Evolutionary conservation across 2,329 filamentous ascomycete genomes (phyloP).

Genomic region (Xylaria sp.): DNA sequence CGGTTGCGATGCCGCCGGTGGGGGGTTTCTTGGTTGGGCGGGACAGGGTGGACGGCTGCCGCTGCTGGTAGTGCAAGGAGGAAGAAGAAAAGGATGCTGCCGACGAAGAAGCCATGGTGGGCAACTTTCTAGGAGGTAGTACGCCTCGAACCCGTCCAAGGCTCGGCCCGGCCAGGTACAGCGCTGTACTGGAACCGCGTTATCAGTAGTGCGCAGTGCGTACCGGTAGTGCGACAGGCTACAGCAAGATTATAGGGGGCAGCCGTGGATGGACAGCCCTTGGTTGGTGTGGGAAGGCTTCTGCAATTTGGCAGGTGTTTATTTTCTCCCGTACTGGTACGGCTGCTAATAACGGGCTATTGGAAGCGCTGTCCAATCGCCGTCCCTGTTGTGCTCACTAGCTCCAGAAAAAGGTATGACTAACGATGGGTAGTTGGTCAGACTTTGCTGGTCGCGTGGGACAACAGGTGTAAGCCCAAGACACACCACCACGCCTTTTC

Average conservation of each 20-base stretch:
- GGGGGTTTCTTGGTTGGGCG: constrained; percentile 55
- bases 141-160: constrained; percentile 15
- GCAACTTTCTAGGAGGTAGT: constrained; percentile 40
- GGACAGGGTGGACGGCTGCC: constrained; percentile 50
- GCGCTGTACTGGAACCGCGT: neutral
- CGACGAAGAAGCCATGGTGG: constrained; percentile 52
- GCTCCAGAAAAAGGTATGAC: constrained; percentile 26
- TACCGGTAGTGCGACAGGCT: neutral
- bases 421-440: constrained; percentile 32
- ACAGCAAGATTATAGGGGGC: constrained; percentile 15
- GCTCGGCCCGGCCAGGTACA: constrained; percentile 13
- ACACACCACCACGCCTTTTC: neutral
- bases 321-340: constrained; percentile 13
- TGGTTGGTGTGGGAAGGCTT: constrained; percentile 19
- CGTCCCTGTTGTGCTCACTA: constrained; percentile 22
- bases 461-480: constrained; percentile 20
- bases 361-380: constrained; percentile 30
- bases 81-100: constrained; percentile 49
- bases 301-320: constrained; percentile 15
- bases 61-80: constrained; percentile 48
- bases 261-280: constrained; percentile 12
- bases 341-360: constrained; percentile 15
- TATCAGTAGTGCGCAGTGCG: neutral
- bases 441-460: constrained; percentile 29
- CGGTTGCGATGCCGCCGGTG: constrained; percentile 58